Evolutionary conservation across 257 asterid genomes (phyloP), one percentile per base, ranked within the genome.

Genomic region (Lavandula angustifolia): DNA sequence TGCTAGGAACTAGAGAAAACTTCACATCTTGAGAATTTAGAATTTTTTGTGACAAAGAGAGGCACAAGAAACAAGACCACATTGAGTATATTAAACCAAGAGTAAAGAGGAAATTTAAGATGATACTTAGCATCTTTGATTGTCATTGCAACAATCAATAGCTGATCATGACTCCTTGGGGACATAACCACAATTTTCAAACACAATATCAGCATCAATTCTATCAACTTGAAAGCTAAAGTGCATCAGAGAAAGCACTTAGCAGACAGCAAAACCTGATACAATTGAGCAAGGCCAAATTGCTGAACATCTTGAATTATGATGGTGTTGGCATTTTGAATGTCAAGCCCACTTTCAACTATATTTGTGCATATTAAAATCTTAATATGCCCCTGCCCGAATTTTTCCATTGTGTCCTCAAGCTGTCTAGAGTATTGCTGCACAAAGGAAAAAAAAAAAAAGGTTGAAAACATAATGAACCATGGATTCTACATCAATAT

Each of bases 341-440:
- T 92, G 75, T 92, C 97, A 67, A 92, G 96, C 78, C 98, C 98
- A 75, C 98, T 92, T 79, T 92, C 98, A 71, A 89, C 98, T 71
- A 92, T 89, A 69, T 92, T 92, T 61, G 98, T 92, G 87, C 98
- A 92, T 70, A 92, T 82, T 70, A 92, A 87, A 72, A 92, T 89
- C 82, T 82, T 84, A 67, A 82, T 84, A 37, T 81, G 81, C 42
- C 98, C 98, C 56, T 49, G 83, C 9, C 88, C 84, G 77, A 92
- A 92, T 47, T 81, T 82, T 79, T 87, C 96, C 98, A 92, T 92
- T 60, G 96, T 92, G 71, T 89, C 94, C 79, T 92, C 98, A 59
- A 92, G 97, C 83, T 82, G 92, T 75, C 86, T 87, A 0, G 97
- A 92, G 81, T 87, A 87, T 92, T 85, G 98, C 98, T 92, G 95